phyloP scores from a whole-genome alignment of 2,329 filamentous ascomycete genomes.

The Nigrospora oryzae region DNA sequence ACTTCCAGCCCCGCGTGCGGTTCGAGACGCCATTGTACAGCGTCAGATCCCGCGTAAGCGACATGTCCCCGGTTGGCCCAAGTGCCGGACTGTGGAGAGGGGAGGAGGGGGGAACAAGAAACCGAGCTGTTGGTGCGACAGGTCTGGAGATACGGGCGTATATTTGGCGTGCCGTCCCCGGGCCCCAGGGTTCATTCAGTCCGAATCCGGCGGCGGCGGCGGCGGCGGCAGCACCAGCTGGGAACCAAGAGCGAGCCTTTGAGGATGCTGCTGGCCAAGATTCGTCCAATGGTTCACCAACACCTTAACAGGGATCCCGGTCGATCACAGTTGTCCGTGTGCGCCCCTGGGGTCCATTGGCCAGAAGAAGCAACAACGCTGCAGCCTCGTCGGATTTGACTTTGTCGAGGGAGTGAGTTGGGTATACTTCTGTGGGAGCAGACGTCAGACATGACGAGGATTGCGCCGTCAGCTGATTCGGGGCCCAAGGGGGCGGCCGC shows the following conservation, averaged over 20 bases:
- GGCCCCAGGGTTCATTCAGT: neutral
- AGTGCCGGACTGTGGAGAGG: neutral
- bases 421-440: neutral
- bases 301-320: neutral
- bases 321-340: neutral
- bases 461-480: neutral
- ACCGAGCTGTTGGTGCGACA: too few species aligned
- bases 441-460: constrained; percentile 2
- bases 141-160: too few species aligned
- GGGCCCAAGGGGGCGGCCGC: too few species aligned
- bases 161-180: too few species aligned
- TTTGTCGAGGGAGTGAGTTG: neutral
- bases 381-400: constrained; percentile 2
- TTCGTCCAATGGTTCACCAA: neutral
- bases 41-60: constrained; percentile 8
- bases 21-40: constrained; percentile 25
- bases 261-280: neutral
- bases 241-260: neutral
- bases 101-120: too few species aligned
- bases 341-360: neutral
- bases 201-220: neutral
- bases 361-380: neutral
- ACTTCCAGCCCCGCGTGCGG: constrained; percentile 25
- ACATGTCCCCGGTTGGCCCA: constrained; percentile 5
- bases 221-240: neutral